Evolutionary conservation across 352 stramenopile species (phyloP), one percentile per base, ranked within the genome.

Genomic region (Globisporangium lucens): DNA sequence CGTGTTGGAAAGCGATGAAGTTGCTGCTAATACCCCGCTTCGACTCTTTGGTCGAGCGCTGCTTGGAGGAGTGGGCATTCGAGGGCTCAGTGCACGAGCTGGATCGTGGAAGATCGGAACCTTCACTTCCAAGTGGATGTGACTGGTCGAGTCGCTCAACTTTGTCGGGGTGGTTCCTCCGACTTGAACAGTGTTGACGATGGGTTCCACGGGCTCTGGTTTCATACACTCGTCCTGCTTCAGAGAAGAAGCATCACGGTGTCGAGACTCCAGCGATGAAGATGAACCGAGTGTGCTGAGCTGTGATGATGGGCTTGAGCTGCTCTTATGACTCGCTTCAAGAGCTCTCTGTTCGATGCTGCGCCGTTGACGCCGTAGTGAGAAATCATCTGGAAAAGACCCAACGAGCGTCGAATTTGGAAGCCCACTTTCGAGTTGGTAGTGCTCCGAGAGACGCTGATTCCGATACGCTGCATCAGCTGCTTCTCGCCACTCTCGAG

Each of bases 371-470:
- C 15, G 55, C 2, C 67, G 61, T 7, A 73, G 56, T 0, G n/a
- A 60, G 30, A 17, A 24, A 53, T 66, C 66, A n/a, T 78, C 75
- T 17, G 73, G 71, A 38, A 89, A 89, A 8, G 80, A 89, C 0
- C 78, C 80, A 3, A 70, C 5, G 27, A 82, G 65, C 29, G 62
- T 75, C 59, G 73, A 67, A 27, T 57, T 60, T 22, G 59, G 58
- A 2, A 76, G 33, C 12, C 67, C 65, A 7, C 57, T 67, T 9
- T 75, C 47, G 4, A 82, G 68, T 22, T 79, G 52, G 49, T 89
- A 89, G 65, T 77, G 79, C 62, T 89, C 80, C n/a, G 73, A 56
- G 22, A 59, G 53, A 56, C 85, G 76, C 6, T 74, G 61, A 41
- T 52, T 30, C 22, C 62, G 55, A 52, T 85, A 89, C 5, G 30